Evolutionary conservation across 2,329 filamentous ascomycete genomes (phyloP), one percentile per base, ranked within the genome.

Genomic region (Colletotrichum neosansevieriae): DNA sequence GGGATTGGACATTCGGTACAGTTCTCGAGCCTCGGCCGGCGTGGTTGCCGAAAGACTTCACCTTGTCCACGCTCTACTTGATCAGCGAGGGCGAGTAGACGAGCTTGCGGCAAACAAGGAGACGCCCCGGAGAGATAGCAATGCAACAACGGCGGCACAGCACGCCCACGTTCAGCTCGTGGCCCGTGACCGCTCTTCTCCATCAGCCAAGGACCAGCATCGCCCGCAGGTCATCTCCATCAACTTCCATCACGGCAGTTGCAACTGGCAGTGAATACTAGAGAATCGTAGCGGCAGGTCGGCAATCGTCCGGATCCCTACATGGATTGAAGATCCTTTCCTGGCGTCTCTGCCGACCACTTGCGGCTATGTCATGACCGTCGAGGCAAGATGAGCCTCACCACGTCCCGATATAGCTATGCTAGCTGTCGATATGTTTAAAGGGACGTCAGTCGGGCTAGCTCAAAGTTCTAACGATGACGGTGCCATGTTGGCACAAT

Each of bases 161-260:
- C 45, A 50, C 36, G 13, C 29, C 40, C 21, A 42, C n/a, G 17
- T 34, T 17, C 32, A 49, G 44, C 60, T 17, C 45, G 47, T 36
- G 54, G 45, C 36, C 62, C 54, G 54, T 49, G 45, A 36, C 59
- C 47, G 59, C 59, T 17, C 38, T 56, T 54, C 44, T 38, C 7
- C n/a, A 21, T 45, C 29, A 19, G 34, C n/a, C 62, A 50, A 54
- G 62, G 62, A 64, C 62, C 54, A 64, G 54, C 54, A 38, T 64
- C 21, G 36, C 54, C 62, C 44, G 62, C 45, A 64, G 45, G 45
- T 36, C n/a, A 50, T 51, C 24, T 59, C 56, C 34, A 21, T 58
- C 36, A 19, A 29, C 34, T 42, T 49, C 17, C 21, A 32, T 4
- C 45, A 36, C 63, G 58, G 58, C 63, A 63, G 50, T 67, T 63